Evolutionary conservation across 257 asterid genomes (phyloP).

Genomic region (Cinchona pubescens): DNA sequence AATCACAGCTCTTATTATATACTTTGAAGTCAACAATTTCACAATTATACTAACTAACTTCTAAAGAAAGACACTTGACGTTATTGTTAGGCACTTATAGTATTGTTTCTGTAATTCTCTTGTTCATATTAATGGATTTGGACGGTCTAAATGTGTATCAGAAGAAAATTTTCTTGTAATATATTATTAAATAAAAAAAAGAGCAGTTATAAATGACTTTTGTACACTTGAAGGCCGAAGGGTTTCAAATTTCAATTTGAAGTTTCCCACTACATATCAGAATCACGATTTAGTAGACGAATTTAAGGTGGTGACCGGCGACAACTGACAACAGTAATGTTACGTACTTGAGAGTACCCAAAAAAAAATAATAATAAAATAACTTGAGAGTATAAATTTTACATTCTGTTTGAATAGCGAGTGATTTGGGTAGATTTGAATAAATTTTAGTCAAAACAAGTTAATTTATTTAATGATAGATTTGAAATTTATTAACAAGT

Average conservation of each 20-base stretch:
- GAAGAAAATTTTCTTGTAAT: neutral
- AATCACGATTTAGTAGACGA: neutral
- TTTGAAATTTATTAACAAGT: too few relatives aligned
- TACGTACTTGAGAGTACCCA: constrained; percentile 7
- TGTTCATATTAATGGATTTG: neutral
- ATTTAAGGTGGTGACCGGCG: constrained; percentile 7
- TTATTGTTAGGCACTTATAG: neutral
- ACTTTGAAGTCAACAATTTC: constrained; percentile 13
- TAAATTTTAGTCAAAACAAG: too few relatives aligned
- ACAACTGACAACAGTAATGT: constrained; percentile 1
- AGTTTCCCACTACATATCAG: neutral
- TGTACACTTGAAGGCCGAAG: too few relatives aligned
- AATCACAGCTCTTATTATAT: neutral
- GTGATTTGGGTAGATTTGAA: too few relatives aligned
- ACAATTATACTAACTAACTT: constrained; percentile 4
- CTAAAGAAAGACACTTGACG: neutral
- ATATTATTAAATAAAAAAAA: too few relatives aligned
- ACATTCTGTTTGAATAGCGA: too few relatives aligned
- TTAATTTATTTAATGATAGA: too few relatives aligned
- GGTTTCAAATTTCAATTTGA: constrained; percentile 7
- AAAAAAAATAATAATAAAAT: too few relatives aligned
- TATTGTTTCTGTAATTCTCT: neutral
- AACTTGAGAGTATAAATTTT: too few relatives aligned
- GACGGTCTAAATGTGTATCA: neutral
- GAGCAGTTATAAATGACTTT: too few relatives aligned